Base-by-base conservation (phyloP, 805 yeast species). In the Nakazawaea ishiwadae region DNA sequence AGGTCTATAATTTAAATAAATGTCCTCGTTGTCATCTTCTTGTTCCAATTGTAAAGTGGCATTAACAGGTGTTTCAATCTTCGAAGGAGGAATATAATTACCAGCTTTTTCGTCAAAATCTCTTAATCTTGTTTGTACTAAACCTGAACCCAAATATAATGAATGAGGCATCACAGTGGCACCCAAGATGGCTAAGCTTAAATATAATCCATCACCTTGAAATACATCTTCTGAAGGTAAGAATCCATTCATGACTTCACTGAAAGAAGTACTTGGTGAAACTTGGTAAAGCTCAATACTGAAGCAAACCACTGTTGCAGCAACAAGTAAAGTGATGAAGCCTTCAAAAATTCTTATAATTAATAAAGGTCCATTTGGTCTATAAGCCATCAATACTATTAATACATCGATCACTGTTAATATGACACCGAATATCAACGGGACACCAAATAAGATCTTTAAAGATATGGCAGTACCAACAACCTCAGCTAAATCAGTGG, bases 81-180 rank as follows among this genome's bases (percentile, higher is more conserved):
- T 29, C 15, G 20, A 12, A 9, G 40, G 48, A 6, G 48, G 44
- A 6, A 21, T 37, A 40, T 44, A 47, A 12, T 46, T 33, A 4
- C 53, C 51, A 12, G 45, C 37, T 44, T 73, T 69, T 3, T 71
- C 51, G 58, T 89, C 96, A 51, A 68, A 88, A 21, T 86, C 95
- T 50, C 73, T 71, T 33, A 89, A 66, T 48, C 96, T 73, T 18
- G 96, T 85, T 58, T 88, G 95, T 5, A 88, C 96, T 37, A 89
- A 66, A 5, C 93, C 91, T 0, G 93, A 83, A 1, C 96, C 96
- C 42, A 89, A 65, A 52, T 84, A 87, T 37, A 89, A 65, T 1
- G 90, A 81, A 55, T 89, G 96, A 2, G 96, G 96, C 96, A 89
- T 89, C 18, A 89, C 96, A 0, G 96, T 89, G 9, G 96, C 96